Conservation (phyloP, 2,329 filamentous ascomycete species). For the Exophiala spinifera region DNA sequence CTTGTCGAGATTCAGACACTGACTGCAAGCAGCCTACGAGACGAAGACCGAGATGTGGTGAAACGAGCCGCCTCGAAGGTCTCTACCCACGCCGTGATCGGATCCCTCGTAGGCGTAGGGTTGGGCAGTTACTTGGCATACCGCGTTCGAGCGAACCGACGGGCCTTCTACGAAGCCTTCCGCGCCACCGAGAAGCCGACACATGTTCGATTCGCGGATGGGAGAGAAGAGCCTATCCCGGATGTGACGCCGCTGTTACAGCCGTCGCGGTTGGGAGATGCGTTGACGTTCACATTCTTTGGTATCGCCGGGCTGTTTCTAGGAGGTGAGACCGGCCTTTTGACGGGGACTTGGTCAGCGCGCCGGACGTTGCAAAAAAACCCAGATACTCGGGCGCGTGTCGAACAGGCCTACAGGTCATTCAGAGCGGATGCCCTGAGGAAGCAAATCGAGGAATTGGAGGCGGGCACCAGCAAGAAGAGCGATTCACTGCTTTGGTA, state of each 20-base stretch:
- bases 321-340: slow-evolving; percentile 60
- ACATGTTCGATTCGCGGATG: slow-evolving; percentile 60
- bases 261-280: slow-evolving; percentile 58
- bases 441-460: slow-evolving; percentile 56
- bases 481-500: slow-evolving; percentile 15
- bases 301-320: slow-evolving; percentile 60
- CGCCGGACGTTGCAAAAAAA: slow-evolving; percentile 53
- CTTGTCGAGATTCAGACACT: neutral
- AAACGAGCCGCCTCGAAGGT: slow-evolving; percentile 55
- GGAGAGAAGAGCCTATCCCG: slow-evolving; percentile 58
- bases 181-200: slow-evolving; percentile 60
- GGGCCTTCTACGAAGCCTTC: slow-evolving; percentile 61
- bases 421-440: slow-evolving; percentile 64
- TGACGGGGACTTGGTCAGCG: slow-evolving; percentile 56
- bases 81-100: slow-evolving; percentile 54
- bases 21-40: slow-evolving; percentile 42
- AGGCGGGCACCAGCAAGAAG: slow-evolving; percentile 39
- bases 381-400: slow-evolving; percentile 51
- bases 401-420: slow-evolving; percentile 61
- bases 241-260: slow-evolving; percentile 58
- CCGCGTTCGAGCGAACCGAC: slow-evolving; percentile 54
- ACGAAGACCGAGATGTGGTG: slow-evolving; percentile 58
- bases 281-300: slow-evolving; percentile 63
- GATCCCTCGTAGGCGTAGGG: slow-evolving; percentile 58
- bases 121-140: slow-evolving; percentile 58